Percentiles rank a stretch among this genome's conserved stretches.
Evolutionary conservation across 345 rosid genomes (phyloP).

Genomic region (Dimocarpus longan): DNA sequence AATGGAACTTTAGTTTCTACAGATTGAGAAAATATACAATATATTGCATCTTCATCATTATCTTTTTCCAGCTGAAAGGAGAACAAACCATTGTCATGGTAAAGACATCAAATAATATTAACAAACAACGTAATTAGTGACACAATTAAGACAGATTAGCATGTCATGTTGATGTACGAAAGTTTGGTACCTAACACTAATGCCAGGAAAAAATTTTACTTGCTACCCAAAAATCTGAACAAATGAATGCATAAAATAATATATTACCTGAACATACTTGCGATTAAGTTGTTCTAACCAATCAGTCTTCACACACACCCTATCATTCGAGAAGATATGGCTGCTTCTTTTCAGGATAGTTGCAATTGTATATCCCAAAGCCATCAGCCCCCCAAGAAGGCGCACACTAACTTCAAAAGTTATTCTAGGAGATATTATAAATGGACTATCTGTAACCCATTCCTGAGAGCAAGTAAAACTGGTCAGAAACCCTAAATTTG

Average conservation of each 20-base stretch:
- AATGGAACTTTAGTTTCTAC: neutral
- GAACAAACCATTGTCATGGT: neutral
- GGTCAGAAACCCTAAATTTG: constrained; percentile 21
- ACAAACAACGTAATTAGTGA: neutral
- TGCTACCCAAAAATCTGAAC: neutral
- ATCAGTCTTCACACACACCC: constrained; percentile 82
- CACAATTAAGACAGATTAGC: neutral
- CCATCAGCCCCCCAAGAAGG: constrained; percentile 97
- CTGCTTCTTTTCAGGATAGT: constrained; percentile 91
- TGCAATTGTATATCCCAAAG: constrained; percentile 95
- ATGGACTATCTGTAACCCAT: constrained; percentile 97
- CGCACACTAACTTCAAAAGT: constrained; percentile 97
- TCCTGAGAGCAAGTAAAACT: constrained; percentile 60
- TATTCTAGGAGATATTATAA: constrained; percentile 97
- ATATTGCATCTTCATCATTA: neutral
- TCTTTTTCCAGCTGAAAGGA: neutral
- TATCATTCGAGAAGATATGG: constrained; percentile 74
- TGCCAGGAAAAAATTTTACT: neutral
- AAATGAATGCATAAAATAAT: constrained; percentile 8
- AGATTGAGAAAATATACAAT: neutral
- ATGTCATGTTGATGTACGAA: neutral
- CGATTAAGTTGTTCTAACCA: constrained; percentile 98
- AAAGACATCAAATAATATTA: neutral
- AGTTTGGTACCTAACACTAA: neutral
- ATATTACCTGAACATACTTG: constrained; percentile 81